A percentile compares a stretch with the other conserved stretches of the same genome.
These are phyloP conservation scores for Gastrolobium bilobum DNA, from an alignment of 306 rosid species.

Conservation along the genomic window DNA sequence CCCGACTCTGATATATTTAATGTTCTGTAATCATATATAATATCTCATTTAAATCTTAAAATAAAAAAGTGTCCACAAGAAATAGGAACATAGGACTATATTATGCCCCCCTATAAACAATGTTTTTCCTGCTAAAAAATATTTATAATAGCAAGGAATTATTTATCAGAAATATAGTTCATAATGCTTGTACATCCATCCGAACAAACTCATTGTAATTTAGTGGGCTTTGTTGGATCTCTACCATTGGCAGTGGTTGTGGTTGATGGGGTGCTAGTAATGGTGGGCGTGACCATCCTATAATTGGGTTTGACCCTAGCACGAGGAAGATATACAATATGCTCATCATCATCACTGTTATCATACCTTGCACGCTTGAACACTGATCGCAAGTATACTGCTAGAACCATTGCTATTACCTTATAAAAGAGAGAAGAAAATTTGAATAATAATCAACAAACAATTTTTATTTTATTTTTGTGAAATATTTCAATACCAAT, in stretches of 20 bases:
- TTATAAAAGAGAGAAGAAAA: background rate
- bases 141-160: background rate
- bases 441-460: background rate
- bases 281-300: background rate
- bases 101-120: too few relatives aligned
- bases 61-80: too few relatives aligned
- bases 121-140: background rate
- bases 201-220: background rate
- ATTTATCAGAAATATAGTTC: background rate
- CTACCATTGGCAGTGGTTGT: background rate
- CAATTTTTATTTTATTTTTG: too few relatives aligned
- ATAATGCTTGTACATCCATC: background rate
- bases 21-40: too few relatives aligned
- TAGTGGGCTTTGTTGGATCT: background rate
- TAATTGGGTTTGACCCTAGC: background rate
- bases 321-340: background rate
- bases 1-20: too few relatives aligned
- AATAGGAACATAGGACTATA: too few relatives aligned
- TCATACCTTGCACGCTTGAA: background rate
- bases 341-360: background rate
- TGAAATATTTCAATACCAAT: too few relatives aligned
- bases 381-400: slow-evolving; percentile 34
- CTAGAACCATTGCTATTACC: slow-evolving; percentile 36
- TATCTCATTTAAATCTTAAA: too few relatives aligned
- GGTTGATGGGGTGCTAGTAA: background rate